Base-by-base conservation (phyloP, 163 green algal genomes). In the Scenedesmus sp. region DNA sequence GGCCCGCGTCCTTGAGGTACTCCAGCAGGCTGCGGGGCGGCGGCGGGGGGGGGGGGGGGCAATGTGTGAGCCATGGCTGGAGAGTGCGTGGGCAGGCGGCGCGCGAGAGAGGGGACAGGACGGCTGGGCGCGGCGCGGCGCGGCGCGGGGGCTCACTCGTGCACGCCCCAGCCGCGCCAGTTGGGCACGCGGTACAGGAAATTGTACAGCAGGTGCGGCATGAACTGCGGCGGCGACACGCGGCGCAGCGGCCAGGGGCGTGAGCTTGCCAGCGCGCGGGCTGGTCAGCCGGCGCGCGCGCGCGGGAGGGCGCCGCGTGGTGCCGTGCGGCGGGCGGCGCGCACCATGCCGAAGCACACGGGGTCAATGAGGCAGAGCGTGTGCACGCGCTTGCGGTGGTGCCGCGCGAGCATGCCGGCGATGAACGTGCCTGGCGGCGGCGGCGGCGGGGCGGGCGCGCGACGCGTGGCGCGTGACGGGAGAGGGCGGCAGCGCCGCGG, bases 351-450 rank as follows among this genome's bases (percentile, higher is more conserved):
- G 28, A 87, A 82, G 82, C 82, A 87, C 5, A 89, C 85, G 0
- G 85, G 85, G 78, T 89, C 85, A 15, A 89, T 86, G n/a, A 89
- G 77, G 29, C 62, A 83, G 47, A 85, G 50, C n/a, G 76, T 85
- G 39, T 80, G 67, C 33, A 87, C 81, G 42, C 56, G 56, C 36
- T 73, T 60, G 56, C 63, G 36, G 45, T 81, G 50, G 26, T 66
- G 33, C 6, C 69, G 78, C 31, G 76, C 60, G 18, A 84, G 65
- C n/a, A 58, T 56, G 51, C 62, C 63, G n/a, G 72, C 65, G 17
- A 78, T 73, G 75, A 86, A 84, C 1, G 81, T 84, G 42, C 81
- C 69, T 77, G 54, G 3, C 10, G 39, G 10, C 39, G 39, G 39
- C 10, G 39, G 39, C 39, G 10, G 39, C n/a, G n/a, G n/a, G n/a